Evolutionary conservation across 257 asterid species (phyloP), one percentile per base, ranked within the genome.

Genomic region (Lithospermum erythrorhizon): DNA sequence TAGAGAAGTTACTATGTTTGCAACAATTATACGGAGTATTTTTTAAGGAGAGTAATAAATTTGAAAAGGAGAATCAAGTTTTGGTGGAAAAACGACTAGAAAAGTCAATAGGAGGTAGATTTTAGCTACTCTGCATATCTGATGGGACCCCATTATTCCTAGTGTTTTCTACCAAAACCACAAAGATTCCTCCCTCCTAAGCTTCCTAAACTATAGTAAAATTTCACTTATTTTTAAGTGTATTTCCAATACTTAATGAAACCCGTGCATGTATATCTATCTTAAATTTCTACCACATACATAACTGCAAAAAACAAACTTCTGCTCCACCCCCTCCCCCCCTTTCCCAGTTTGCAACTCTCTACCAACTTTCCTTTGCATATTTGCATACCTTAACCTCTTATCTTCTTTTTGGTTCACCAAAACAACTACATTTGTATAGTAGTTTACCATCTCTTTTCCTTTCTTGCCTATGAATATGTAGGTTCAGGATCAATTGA

Each of bases 401-500:
- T 64, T 57, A 14, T 75, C 71, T 41, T 41, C 49, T 70, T 65
- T 80, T 73, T 65, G 87, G 71, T 83, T 84, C 77, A 74, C 87
- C 90, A 79, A 75, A 89, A 82, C 96, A 80, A 77, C 49, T 41
- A 11, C 84, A 69, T 77, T 77, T 79, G 35, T 16, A 54, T 20
- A 68, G 82, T 80, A 77, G 81, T 61, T 77, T 73, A 75, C 79
- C 86, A 68, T 73, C 87, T 75, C 69, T 57, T 55, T 57, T 65
- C 9, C 37, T 22, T 53, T 25, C 14, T 56, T 23, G 37, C 30
- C 60, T 14, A 55, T 55, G 59, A 55, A 55, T 55, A 55, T 13
- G 27, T 20, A 55, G 25, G 4, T 55, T 6, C 59, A 55, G 22
- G 30, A 29, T 66, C 68, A 41, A 37, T 41, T 11, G 27, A 60